Evolutionary conservation across 495 filamentous ascomycete species (phyloP), one percentile per base, ranked within the genome.

Genomic region (Xylaria grammica): DNA sequence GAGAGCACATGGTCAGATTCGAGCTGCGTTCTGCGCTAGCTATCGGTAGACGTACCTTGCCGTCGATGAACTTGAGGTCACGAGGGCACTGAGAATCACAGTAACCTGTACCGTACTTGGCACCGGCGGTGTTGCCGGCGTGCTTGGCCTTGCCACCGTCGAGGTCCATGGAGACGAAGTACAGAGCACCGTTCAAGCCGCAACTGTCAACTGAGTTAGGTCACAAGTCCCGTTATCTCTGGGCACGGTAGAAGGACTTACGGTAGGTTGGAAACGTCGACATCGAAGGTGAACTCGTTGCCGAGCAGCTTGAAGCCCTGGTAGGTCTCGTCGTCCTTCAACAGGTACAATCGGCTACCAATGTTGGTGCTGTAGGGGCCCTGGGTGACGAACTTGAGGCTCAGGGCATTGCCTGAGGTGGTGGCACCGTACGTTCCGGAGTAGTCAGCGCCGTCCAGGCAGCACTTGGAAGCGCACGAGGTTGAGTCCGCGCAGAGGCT

Each of bases 201-300:
- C 89, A 92, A 11, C 60, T 67, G 48, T 49, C 4, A 20, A 46
- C 40, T 15, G 4, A 7, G 27, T 56, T 49, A 65, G 55, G 29
- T 32, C 24, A 44, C 19, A 40, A 7, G 27, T 13, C 42, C 7
- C 44, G 6, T 48, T 27, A 0, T 55, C 24, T 27, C 13, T 51
- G 27, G 17, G 50, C 22, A 5, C 22, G 15, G 34, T 19, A 17
- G 34, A 4, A 17, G 4, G 11, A 58, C 52, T 51, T 52, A 65
- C 34, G 87, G 84, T 8, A 90, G 79, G 53, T 86, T 81, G 48
- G 83, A 86, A 48, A 86, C 82, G 67, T 92, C 89, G 4, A 91
- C 87, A 69, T 89, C 86, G 59, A 91, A 86, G 27, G 87, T 87
- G 75, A 91, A 85, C 76, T 91, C 89, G 72, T 86, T 83, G 76